Evolutionary conservation across 2,329 filamentous ascomycete genomes (phyloP), one percentile per base, ranked within the genome.

Genomic region (Arthrobotrys musiformis): DNA sequence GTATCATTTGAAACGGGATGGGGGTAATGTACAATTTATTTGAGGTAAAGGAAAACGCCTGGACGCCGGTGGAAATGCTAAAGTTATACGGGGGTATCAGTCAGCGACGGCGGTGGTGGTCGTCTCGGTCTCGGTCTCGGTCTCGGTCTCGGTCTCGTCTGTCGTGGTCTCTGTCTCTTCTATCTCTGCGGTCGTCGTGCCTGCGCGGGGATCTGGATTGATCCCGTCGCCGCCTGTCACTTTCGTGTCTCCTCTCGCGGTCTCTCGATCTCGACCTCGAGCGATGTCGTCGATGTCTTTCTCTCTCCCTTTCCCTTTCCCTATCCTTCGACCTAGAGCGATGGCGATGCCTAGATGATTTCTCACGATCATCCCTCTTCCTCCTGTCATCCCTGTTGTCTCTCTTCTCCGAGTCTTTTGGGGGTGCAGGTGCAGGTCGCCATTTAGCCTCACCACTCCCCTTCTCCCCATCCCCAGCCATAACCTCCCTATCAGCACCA

Each of bases 341-440:
- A 28, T 64, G 63, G 78, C 79, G 80, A 68, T 83, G 82, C 17
- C 79, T 78, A 17, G 82, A 81, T 63, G 82, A 79, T 22, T 79
- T 61, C 37, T 76, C 68, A 5, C 78, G 78, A 61, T 76, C 73
- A 6, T 79, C 74, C 81, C 58, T 83, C 82, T 60, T 83, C 80
- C 69, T 81, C 80, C 81, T 82, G 4, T 83, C 81, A 17, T 82
- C 81, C 24, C 81, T 61, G 75, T 82, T 26, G 79, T 82, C 79
- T 81, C 84, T 50, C 80, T 56, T 48, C 17, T 72, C 60, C n/a
- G 54, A 42, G 24, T 9, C 83, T 81, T 44, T 79, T 79, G 40
- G 81, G 80, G 78, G 79, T 33, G 37, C 78, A 78, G 62, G 79
- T 67, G 79, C 82, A 80, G 78, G 79, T 33, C 70, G 80, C 48